phyloP scores from a whole-genome alignment of 2,329 filamentous ascomycete genomes.

The Talaromyces sp. region DNA sequence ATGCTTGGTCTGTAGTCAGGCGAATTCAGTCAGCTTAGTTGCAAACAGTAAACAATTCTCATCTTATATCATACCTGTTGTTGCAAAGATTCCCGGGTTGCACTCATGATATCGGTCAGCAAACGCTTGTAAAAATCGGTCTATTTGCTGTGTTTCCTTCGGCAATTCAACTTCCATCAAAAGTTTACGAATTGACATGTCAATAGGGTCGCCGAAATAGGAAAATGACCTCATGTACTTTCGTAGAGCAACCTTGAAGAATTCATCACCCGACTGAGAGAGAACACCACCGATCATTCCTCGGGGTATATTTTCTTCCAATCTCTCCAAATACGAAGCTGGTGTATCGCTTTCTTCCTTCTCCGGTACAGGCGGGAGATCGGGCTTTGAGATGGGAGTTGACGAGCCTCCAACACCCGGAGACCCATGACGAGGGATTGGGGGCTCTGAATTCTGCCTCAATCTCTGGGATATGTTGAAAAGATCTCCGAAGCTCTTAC shows the following conservation, averaged over 20 bases:
- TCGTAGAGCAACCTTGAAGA: conserved; percentile 78
- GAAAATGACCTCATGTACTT: conserved; percentile 95
- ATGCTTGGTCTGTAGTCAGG: conserved; percentile 72
- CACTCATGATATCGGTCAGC: conserved; percentile 97
- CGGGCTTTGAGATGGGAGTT: conserved; percentile 74
- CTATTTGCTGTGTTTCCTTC: conserved; percentile 97
- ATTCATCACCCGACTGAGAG: conserved; percentile 82
- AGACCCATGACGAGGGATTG: conserved; percentile 67
- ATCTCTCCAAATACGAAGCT: conserved; percentile 79
- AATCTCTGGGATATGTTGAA: conserved; percentile 75
- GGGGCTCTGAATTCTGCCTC: conserved; percentile 77
- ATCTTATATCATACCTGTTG: conserved; percentile 55
- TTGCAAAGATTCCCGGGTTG: conserved; percentile 92
- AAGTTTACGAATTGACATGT: conserved; percentile 94
- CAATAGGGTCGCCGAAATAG: conserved; percentile 96
- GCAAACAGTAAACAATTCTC: too few relatives aligned
- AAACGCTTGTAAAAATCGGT: conserved; percentile 90
- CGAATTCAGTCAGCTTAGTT: background rate
- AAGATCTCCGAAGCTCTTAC: conserved; percentile 90
- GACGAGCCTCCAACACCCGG: conserved; percentile 59
- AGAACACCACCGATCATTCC: conserved; percentile 83
- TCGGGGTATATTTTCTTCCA: conserved; percentile 78
- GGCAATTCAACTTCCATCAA: conserved; percentile 95
- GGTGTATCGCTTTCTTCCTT: conserved; percentile 86
- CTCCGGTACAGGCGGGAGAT: conserved; percentile 68